Evolutionary conservation across 768 basidiomycete species (phyloP).

Genomic region (Pulveroboletus ravenelii): DNA sequence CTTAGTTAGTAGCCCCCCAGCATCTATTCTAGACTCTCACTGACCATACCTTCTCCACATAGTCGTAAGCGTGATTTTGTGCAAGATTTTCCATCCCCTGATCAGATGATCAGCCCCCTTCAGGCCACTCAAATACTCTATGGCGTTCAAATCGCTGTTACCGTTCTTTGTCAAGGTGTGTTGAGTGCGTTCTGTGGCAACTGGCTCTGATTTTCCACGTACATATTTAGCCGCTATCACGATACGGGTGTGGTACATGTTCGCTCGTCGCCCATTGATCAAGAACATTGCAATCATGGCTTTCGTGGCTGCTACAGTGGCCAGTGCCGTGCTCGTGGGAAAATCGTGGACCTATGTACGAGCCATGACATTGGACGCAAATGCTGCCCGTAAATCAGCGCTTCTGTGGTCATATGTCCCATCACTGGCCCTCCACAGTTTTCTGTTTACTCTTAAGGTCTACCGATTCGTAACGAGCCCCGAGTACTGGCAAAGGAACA

Average conservation of each 20-base stretch:
- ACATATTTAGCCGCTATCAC: slow-evolving; percentile 9
- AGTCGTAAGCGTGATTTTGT: slow-evolving; percentile 5
- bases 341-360: neutral
- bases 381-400: neutral
- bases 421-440: slow-evolving; percentile 10
- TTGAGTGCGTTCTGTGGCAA: neutral
- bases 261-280: slow-evolving; percentile 1
- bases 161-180: slow-evolving; percentile 17
- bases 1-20: neutral
- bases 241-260: slow-evolving; percentile 21
- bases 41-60: neutral
- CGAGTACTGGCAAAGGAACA: neutral
- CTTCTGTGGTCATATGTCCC: slow-evolving; percentile 11
- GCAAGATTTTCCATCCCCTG: neutral
- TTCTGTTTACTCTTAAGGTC: slow-evolving; percentile 14
- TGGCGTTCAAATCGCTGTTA: neutral
- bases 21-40: neutral
- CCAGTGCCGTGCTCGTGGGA: neutral
- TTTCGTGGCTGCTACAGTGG: neutral
- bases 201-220: neutral
- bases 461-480: slow-evolving; percentile 10
- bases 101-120: neutral
- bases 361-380: neutral
- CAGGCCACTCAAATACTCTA: neutral
- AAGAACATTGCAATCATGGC: neutral